Base-by-base conservation (phyloP, 2,329 filamentous ascomycete species). In the Acrocalymma vagum region DNA sequence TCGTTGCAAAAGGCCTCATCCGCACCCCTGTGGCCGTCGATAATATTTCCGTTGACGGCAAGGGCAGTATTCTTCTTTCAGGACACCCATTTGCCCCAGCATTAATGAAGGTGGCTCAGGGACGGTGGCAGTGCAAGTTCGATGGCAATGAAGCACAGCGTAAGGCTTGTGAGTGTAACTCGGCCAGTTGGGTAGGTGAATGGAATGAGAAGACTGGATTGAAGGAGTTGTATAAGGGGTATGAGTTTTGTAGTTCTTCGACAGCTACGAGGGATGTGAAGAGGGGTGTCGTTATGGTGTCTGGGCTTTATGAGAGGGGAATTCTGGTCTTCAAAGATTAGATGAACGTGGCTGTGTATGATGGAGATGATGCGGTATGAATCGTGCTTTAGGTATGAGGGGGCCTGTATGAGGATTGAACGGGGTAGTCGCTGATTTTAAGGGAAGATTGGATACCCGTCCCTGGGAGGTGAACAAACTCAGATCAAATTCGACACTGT, bases 291-390 rank as follows among this genome's bases (percentile, higher is more conserved):
- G 67, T 67, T 1, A 48, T 75, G 9, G 57, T 72, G 3, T 58
- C 48, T 13, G 73, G 72, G 1, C 48, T 76, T 24, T 76, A 76
- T 45, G 72, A 72, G 28, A 58, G 48, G 22, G 73, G 73, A 1
- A 16, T 76, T 1, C 33, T 76, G 40, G 53, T 71, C 5, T 69
- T 70, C 38, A 65, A 54, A 40, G 54, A 55, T 30, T 62, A 32
- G 41, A 24, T n/a, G n/a, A n/a, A n/a, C n/a, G n/a, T n/a, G n/a
- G n/a, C n/a, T n/a, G n/a, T n/a, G n/a, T n/a, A n/a, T n/a, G n/a
- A n/a, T n/a, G n/a, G n/a, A n/a, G n/a, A n/a, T n/a, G n/a, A n/a
- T n/a, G n/a, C n/a, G n/a, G n/a, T n/a, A n/a, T n/a, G n/a, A n/a
- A n/a, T n/a, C n/a, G n/a, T n/a, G n/a, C n/a, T n/a, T n/a, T n/a